A percentile compares a stretch with the other conserved stretches of the same genome.
Evolutionary conservation across 2,329 filamentous ascomycete species (phyloP).

Genomic region (Monascus ruber): DNA sequence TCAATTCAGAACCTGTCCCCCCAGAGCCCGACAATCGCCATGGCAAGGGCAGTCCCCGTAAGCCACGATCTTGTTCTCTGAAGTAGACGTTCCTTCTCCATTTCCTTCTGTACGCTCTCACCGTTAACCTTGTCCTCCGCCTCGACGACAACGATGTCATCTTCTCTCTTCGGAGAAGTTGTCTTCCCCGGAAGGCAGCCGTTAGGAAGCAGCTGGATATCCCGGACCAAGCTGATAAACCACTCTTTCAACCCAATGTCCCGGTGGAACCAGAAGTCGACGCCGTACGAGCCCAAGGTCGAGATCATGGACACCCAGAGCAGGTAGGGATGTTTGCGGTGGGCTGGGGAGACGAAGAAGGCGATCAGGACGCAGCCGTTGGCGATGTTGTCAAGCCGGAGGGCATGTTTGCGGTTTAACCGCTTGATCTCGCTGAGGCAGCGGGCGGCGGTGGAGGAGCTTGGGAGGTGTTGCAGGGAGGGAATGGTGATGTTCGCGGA

Average conservation of each 20-base stretch:
- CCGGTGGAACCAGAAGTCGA: constrained; percentile 65
- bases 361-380: constrained; percentile 63
- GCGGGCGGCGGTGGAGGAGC: constrained; percentile 57
- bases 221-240: constrained; percentile 30
- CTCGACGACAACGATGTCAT: constrained; percentile 28
- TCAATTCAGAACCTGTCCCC: constrained; percentile 24
- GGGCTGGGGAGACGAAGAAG: constrained; percentile 62
- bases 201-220: constrained; percentile 15
- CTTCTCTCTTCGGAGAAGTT: constrained; percentile 19
- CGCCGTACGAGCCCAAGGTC: constrained; percentile 34
- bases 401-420: constrained; percentile 53
- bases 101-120: constrained; percentile 33
- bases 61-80: constrained; percentile 28
- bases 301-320: constrained; percentile 66
- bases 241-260: constrained; percentile 39
- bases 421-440: constrained; percentile 58
- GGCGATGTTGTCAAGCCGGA: constrained; percentile 57
- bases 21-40: constrained; percentile 39
- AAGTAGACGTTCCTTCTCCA: constrained; percentile 31
- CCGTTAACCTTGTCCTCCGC: constrained; percentile 33
- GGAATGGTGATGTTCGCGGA: constrained; percentile 68
- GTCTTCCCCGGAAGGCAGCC: constrained; percentile 6
- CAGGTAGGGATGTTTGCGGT: constrained; percentile 75
- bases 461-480: constrained; percentile 67
- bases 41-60: constrained; percentile 31